A percentile compares a stretch with the other conserved stretches of the same genome.
phyloP scores from a whole-genome alignment of 768 basidiomycete species.

The Clathrus columnatus region DNA sequence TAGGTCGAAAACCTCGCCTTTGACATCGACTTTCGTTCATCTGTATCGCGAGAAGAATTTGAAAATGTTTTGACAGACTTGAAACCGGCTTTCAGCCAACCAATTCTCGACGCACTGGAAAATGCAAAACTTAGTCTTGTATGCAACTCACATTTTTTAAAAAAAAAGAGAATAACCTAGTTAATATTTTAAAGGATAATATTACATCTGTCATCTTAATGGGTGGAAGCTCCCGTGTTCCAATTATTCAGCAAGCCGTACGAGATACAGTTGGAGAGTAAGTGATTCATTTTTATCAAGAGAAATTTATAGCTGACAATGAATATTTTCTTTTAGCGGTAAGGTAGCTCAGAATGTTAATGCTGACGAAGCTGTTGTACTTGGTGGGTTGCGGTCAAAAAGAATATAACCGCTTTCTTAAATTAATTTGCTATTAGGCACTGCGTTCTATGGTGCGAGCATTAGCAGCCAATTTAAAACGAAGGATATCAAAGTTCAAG shows the following conservation, averaged over 20 bases:
- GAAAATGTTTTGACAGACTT: conserved; percentile 67
- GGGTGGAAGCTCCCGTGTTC: conserved; percentile 83
- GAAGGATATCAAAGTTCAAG: conserved; percentile 81
- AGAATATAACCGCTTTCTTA: too few relatives aligned
- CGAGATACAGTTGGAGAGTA: conserved; percentile 70
- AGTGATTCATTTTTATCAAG: conserved; percentile 21
- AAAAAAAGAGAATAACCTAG: neutral
- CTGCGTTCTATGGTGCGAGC: conserved; percentile 85
- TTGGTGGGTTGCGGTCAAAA: conserved; percentile 45
- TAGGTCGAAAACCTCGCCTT: conserved; percentile 83
- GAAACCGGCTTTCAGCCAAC: conserved; percentile 51
- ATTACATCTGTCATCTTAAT: conserved; percentile 87
- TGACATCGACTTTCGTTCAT: conserved; percentile 84
- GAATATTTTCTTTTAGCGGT: conserved; percentile 32
- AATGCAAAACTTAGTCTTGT: conserved; percentile 63
- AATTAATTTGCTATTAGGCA: conserved; percentile 32
- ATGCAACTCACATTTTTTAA: conserved; percentile 18
- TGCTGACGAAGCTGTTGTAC: conserved; percentile 90
- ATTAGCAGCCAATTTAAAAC: conserved; percentile 90
- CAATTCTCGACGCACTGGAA: conserved; percentile 64
- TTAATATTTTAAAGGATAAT: conserved; percentile 43
- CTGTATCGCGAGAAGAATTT: conserved; percentile 69
- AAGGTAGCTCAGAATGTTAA: conserved; percentile 94
- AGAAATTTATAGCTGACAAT: neutral
- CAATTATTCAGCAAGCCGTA: conserved; percentile 84